Base-by-base conservation (phyloP, 306 rosid species). In the Vigna mungo region DNA sequence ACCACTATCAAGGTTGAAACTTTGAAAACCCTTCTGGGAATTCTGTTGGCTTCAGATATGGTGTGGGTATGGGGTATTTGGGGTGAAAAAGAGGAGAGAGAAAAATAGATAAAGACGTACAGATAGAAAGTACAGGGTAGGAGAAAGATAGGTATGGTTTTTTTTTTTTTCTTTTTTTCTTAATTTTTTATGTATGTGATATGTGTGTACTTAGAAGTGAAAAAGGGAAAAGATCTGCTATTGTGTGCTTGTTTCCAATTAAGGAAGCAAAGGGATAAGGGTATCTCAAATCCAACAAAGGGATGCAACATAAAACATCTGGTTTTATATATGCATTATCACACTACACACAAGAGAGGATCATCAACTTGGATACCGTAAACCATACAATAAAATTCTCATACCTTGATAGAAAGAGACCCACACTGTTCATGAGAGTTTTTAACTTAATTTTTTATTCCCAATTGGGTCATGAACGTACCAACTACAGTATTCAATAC, bases 231-330 rank as follows among this genome's bases (percentile, higher is more conserved):
- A 66, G 87, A 67, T 80, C 77, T 75, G 76, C 2, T 23, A 12
- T 72, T 69, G 93, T 85, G 72, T 49, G 10, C 7, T 60, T 84
- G 94, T 82, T 65, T 62, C 71, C 48, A 54, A 85, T 84, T 87
- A 85, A 86, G 92, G 96, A 89, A 86, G 92, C 95, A 89, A 76
- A 84, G 80, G 78, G 84, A 81, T 83, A 82, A 86, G 91, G 87
- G 81, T 71, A 80, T 68, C 71, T 84, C 86, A 82, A 85, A 84
- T 79, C 87, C 85, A 78, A 76, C 23, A 70, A 53, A 84, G 82
- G 47, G 85, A 84, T 83, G 90, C 96, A 92, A 88, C 98, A 95
- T 74, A 90, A 88, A 92, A 76, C 95, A 92, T 94, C 95, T 88
- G 96, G 85, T 54, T 78, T 79, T 70, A 3, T 30, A 30, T 30